Evolutionary conservation across 345 rosid genomes (phyloP).

Genomic region (Lepidium didymum): DNA sequence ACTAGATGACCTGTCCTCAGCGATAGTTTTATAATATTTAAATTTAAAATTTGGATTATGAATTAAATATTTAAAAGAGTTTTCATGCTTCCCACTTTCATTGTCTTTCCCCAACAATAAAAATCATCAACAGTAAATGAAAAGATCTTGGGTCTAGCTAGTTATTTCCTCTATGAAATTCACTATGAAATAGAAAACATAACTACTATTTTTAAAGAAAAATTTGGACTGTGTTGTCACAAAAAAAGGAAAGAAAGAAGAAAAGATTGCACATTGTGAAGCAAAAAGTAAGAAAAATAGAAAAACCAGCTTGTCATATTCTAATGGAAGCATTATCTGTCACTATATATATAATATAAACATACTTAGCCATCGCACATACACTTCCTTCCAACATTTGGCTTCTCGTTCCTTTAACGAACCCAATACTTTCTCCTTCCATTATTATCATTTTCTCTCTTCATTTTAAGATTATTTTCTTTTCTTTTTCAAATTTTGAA

Average conservation of each 20-base stretch:
- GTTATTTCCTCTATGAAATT: neutral
- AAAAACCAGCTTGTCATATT: slow-evolving; percentile 10
- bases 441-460: neutral
- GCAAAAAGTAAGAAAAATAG: slow-evolving; percentile 6
- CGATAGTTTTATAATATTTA: too few relatives aligned
- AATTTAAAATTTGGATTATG: too few relatives aligned
- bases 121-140: neutral
- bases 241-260: neutral
- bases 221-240: too few relatives aligned
- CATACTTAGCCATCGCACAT: slow-evolving; percentile 19
- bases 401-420: neutral
- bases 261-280: slow-evolving; percentile 3
- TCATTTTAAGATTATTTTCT: neutral
- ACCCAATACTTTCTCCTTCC: neutral
- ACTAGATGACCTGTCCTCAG: too few relatives aligned
- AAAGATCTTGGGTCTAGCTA: neutral
- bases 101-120: neutral
- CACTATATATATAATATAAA: neutral
- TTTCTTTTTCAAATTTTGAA: neutral
- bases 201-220: neutral
- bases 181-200: neutral
- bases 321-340: neutral
- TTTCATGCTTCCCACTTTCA: too few relatives aligned
- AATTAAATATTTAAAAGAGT: too few relatives aligned
- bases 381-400: slow-evolving; percentile 11